These are phyloP conservation scores for Solanum sitiens DNA, from an alignment of 257 asterid genomes.

Conservation along the genomic window DNA sequence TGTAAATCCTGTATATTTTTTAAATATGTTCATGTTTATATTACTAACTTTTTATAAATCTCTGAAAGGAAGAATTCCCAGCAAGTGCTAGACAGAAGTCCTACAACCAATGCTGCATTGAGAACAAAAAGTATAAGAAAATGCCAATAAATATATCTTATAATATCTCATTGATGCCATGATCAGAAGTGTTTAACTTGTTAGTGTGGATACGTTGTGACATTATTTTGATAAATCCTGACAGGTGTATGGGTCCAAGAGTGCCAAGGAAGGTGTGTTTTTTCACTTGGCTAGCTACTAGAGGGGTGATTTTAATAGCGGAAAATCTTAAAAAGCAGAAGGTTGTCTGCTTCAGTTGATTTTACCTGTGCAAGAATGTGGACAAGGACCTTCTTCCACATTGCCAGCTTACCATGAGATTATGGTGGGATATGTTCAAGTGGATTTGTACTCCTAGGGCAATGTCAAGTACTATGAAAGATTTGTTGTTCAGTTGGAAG, in stretches of 20 bases:
- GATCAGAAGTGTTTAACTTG: not conserved
- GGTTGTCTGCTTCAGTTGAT: not conserved
- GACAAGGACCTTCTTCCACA: not conserved
- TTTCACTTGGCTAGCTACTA: not conserved
- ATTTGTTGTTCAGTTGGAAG: not conserved
- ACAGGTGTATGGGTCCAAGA: not conserved
- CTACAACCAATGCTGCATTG: not conserved
- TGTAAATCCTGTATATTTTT: not conserved
- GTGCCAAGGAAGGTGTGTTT: not conserved
- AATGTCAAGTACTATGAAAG: not conserved
- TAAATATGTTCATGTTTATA: not conserved
- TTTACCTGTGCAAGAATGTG: not conserved
- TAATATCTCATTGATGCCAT: not conserved
- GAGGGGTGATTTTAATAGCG: not conserved
- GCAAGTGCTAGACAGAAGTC: not conserved
- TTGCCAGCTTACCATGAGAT: not conserved
- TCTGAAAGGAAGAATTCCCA: not conserved
- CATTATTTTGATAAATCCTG: not conserved
- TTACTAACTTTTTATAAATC: not conserved
- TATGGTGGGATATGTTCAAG: not conserved
- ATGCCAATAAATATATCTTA: not conserved
- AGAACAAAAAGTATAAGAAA: not conserved
- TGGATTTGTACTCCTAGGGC: not conserved
- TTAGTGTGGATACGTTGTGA: not conserved
- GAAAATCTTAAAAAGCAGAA: not conserved